Conservation (phyloP, 2,329 filamentous ascomycete species). For the Cadophora sp. region DNA sequence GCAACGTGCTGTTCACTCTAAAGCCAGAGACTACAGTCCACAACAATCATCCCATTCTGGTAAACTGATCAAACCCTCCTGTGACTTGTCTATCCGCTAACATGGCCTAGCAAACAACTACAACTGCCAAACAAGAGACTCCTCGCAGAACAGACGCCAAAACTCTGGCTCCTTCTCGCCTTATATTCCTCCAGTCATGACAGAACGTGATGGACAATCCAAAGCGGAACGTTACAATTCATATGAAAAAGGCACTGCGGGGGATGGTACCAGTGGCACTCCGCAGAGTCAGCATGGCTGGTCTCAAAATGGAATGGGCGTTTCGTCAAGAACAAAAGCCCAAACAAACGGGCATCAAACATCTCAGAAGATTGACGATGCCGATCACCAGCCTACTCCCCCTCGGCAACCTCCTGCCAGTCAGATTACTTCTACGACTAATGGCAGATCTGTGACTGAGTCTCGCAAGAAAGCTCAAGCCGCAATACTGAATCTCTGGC, state of each 20-base stretch:
- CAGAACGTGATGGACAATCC: conserved; percentile 26
- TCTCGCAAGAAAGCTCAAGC: conserved; percentile 64
- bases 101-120: conserved; percentile 32
- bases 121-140: conserved; percentile 30
- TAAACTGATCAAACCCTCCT: conserved; percentile 24
- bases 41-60: conserved; percentile 33
- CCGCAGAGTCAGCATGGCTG: conserved; percentile 24
- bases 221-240: conserved; percentile 24
- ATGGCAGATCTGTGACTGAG: conserved; percentile 35
- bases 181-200: conserved; percentile 32
- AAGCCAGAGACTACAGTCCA: conserved; percentile 32
- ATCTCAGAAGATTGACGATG: conserved; percentile 14
- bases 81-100: conserved; percentile 15
- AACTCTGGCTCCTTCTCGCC: conserved; percentile 42
- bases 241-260: conserved; percentile 20
- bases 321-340: conserved; percentile 13
- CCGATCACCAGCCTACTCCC: conserved; percentile 8
- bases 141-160: conserved; percentile 33
- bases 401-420: conserved; percentile 7
- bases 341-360: conserved; percentile 23
- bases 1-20: conserved; percentile 36
- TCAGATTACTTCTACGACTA: conserved; percentile 4
- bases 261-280: conserved; percentile 15
- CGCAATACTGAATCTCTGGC: conserved; percentile 69
- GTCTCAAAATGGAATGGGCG: conserved; percentile 21